Evolutionary conservation across 495 filamentous ascomycete genomes (phyloP), one percentile per base, ranked within the genome.

Genomic region (Annulohypoxylon bovei): DNA sequence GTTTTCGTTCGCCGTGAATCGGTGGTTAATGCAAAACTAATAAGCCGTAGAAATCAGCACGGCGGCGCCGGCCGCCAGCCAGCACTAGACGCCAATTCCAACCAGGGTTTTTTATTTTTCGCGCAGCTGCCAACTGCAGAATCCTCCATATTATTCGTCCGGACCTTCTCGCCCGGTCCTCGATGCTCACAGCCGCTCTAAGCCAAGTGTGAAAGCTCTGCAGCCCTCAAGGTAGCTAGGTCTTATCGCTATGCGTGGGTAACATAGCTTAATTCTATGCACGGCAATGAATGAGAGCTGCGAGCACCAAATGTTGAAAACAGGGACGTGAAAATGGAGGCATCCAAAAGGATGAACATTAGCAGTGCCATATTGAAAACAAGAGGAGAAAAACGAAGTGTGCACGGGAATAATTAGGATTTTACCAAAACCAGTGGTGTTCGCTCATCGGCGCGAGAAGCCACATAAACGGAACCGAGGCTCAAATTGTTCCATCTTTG

Each of bases 21-120:
- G n/a, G 49, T 53, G 49, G 49, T 53, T 33, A 5, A 28, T 6
- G 49, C 49, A 9, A 27, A n/a, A 53, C 46, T 32, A 53, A 30
- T 53, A 32, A 33, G n/a, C n/a, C 16, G 49, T 4, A 32, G 27
- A 53, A 20, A 23, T 53, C 14, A 33, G 28, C 28, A 53, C 27
- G 37, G 35, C 67, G 68, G 68, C 57, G 62, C 68, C 68, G 68
- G 63, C 68, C 68, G 68, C n/a, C 27, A 40, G 56, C 39, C 42
- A 66, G 25, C n/a, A 50, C 35, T 37, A 63, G 28, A 47, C 56
- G 33, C 22, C 8, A 44, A 58, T 42, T 39, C 22, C 23, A 40
- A 44, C 30, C 37, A 55, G 60, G 63, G 58, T 32, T 11, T 47
- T 35, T 28, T 50, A 16, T 47, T 35, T 28, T 50, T 35, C 32